Base-by-base conservation (phyloP, 176 grass and related monocot genomes). In the Oryza punctata region DNA sequence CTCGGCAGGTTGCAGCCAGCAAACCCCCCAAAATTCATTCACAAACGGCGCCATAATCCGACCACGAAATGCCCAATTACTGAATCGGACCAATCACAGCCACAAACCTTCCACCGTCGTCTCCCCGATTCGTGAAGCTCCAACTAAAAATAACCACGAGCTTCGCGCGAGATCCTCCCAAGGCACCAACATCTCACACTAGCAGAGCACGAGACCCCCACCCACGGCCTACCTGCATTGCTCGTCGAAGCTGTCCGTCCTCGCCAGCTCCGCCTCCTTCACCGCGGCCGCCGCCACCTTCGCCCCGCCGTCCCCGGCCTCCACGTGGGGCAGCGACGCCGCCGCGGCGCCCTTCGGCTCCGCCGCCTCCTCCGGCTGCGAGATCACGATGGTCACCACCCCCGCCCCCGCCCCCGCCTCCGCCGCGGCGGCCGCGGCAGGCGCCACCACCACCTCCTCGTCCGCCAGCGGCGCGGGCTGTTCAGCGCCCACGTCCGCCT, bases 201-300 rank as follows among this genome's bases (percentile, higher is more conserved):
- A 5, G 71, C n/a, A 54, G 7, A 37, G 41, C 59, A 14, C 19
- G 3, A 46, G 40, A 32, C 11, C 13, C 52, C 15, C 25, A 81
- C 15, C 41, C 37, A 81, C 46, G 30, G 25, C 4, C 46, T 92
- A 99, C 93, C 96, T 99, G 93, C 96, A 99, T 83, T 95, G 84
- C 71, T 96, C 96, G 67, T 85, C 74, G 83, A 90, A 86, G 74
- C 91, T 93, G 30, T 99, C 93, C 11, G 83, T 78, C 75, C 89
- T 90, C 1, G 81, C 73, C 57, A 94, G 87, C 33, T 73, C 90
- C 4, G 75, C 80, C 57, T 80, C 89, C 81, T 87, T 88, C 1
- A 82, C 75, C 2, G 88, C 77, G 13, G 76, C 84, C 21, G 74
- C 40, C 0, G 59, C 91, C 0, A 6, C 89, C 54, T 13, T 61